Conservation (phyloP, 352 stramenopile genomes). For the Phytophthora foliorum region DNA sequence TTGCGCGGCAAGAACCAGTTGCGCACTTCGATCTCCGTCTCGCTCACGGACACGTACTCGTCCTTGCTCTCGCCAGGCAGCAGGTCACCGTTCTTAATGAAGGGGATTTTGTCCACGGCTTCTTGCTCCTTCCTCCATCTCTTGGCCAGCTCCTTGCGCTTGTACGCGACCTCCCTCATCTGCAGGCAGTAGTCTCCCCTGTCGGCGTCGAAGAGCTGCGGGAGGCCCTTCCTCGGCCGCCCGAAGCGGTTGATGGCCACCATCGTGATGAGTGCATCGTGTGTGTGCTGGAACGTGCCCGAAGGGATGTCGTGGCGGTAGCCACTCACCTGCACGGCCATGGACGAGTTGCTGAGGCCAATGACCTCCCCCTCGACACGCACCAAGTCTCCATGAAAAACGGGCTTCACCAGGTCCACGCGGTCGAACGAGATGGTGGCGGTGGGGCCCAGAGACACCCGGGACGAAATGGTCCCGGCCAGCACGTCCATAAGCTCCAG, state of each 20-base stretch:
- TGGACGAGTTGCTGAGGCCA: constrained; percentile 59
- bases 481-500: constrained; percentile 68
- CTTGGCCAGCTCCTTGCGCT: constrained; percentile 49
- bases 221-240: constrained; percentile 46
- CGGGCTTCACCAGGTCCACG: constrained; percentile 61
- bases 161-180: constrained; percentile 52
- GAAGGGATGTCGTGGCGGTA: constrained; percentile 56
- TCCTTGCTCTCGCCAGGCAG: constrained; percentile 48
- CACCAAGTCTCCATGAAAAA: constrained; percentile 67
- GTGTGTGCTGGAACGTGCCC: constrained; percentile 58
- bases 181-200: constrained; percentile 47
- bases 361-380: constrained; percentile 61
- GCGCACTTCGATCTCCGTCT: constrained; percentile 75
- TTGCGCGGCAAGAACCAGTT: constrained; percentile 79
- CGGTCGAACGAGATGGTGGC: constrained; percentile 72
- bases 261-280: constrained; percentile 72
- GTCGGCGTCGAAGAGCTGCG: constrained; percentile 55
- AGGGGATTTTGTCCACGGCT: constrained; percentile 52
- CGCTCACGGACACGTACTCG: constrained; percentile 54
- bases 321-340: constrained; percentile 61
- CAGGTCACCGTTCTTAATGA: constrained; percentile 45
- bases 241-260: constrained; percentile 69
- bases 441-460: constrained; percentile 43
- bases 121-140: constrained; percentile 58
- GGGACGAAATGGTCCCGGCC: constrained; percentile 50